phyloP scores from a whole-genome alignment of 1,284 basidiomycete genomes.

The Moesziomyces parantarcticus region DNA sequence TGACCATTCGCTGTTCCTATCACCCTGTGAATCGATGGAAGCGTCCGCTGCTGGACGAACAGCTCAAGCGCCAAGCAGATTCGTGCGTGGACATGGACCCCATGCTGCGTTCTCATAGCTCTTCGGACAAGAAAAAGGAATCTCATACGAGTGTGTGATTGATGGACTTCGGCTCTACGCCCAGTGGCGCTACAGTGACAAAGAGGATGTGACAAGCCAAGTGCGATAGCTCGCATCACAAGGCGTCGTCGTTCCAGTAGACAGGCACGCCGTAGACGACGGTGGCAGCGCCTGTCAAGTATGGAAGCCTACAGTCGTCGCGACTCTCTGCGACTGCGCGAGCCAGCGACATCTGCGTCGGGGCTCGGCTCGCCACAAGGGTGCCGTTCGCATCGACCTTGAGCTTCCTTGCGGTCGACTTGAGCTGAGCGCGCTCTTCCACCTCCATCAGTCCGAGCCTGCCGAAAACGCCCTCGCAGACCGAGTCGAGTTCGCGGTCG shows the following conservation, averaged over 20 bases:
- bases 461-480: constrained; percentile 85
- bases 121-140: too few species aligned
- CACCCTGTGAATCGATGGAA: not conserved
- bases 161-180: too few species aligned
- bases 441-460: constrained; percentile 74
- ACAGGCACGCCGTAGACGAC: constrained; percentile 92
- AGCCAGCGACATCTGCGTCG: constrained; percentile 73
- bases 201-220: not conserved
- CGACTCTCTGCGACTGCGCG: constrained; percentile 83
- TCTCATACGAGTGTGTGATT: too few species aligned
- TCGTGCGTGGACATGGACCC: too few species aligned
- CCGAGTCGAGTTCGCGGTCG: constrained; percentile 93
- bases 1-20: too few species aligned
- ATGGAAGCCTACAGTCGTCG: constrained; percentile 85
- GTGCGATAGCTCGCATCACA: not conserved
- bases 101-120: too few species aligned
- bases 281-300: constrained; percentile 93
- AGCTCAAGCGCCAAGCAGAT: too few species aligned
- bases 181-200: too few species aligned
- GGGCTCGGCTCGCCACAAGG: constrained; percentile 24
- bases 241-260: constrained; percentile 40
- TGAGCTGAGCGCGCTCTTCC: constrained; percentile 45
- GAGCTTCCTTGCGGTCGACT: constrained; percentile 24
- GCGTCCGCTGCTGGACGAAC: too few species aligned
- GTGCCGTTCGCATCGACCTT: constrained; percentile 21